Percentiles rank a stretch among this genome's conserved stretches.
phyloP scores from a whole-genome alignment of 2,329 filamentous ascomycete species.

The Myotisia sp. region DNA sequence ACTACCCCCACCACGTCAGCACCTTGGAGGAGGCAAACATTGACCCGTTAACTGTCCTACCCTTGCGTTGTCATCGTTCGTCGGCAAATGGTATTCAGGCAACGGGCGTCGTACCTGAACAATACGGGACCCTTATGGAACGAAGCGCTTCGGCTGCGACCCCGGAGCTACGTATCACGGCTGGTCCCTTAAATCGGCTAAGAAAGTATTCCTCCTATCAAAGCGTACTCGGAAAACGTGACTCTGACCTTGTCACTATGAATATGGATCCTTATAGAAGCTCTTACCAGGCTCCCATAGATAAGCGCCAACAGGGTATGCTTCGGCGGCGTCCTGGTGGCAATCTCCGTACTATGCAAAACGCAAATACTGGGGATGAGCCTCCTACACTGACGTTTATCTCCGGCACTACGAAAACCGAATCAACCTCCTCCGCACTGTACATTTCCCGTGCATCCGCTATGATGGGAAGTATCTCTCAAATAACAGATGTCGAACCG shows the following conservation, averaged over 20 bases:
- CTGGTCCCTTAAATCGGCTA: constrained; percentile 20
- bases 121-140: neutral
- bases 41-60: constrained; percentile 1
- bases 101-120: neutral
- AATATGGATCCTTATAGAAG: neutral
- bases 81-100: constrained; percentile 10
- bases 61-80: too few relatives aligned
- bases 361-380: constrained; percentile 37
- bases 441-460: constrained; percentile 11
- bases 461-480: constrained; percentile 2
- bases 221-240: constrained; percentile 16
- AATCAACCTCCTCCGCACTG: constrained; percentile 12
- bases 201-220: constrained; percentile 34
- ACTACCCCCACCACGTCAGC: neutral
- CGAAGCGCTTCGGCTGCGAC: neutral
- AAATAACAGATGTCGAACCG: constrained; percentile 9
- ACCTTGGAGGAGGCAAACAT: neutral
- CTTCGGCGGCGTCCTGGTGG: constrained; percentile 62
- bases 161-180: neutral
- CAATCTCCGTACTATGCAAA: constrained; percentile 54
- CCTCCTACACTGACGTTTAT: constrained; percentile 21
- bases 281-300: neutral
- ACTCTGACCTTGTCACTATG: constrained; percentile 16
- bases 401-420: constrained; percentile 25
- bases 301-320: constrained; percentile 23